phyloP scores from a whole-genome alignment of 768 basidiomycete genomes.

The Leucocoprinus birnbaumii region DNA sequence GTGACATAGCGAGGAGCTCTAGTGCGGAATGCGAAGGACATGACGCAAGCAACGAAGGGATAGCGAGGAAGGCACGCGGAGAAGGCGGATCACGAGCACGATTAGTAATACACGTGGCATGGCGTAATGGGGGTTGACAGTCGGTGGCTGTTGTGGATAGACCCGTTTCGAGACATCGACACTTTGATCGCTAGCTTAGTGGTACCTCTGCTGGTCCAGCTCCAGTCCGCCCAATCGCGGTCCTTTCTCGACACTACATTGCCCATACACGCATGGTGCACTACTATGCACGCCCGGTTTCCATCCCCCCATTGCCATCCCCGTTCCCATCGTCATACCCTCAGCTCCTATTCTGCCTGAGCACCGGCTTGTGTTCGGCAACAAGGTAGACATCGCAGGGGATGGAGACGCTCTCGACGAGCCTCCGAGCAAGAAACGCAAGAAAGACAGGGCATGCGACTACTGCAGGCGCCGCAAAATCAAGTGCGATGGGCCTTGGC shows the following conservation, averaged over 20 bases:
- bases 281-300: conserved; percentile 3
- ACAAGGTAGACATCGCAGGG: neutral
- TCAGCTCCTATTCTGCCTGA: conserved; percentile 6
- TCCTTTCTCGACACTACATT: neutral
- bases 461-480: conserved; percentile 56
- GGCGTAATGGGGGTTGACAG: neutral
- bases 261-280: neutral
- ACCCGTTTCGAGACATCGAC: neutral
- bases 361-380: neutral
- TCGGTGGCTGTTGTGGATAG: neutral
- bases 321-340: conserved; percentile 5
- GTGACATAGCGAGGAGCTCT: neutral
- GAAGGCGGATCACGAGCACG: too few relatives aligned
- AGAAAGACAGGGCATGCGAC: conserved; percentile 57
- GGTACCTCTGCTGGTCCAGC: neutral
- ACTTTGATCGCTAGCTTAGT: neutral
- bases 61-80: too few relatives aligned
- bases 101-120: conserved; percentile 9
- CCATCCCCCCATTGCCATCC: conserved; percentile 2
- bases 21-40: neutral
- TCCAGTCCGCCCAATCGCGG: neutral
- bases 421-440: conserved; percentile 34
- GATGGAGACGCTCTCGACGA: neutral
- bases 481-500: conserved; percentile 57
- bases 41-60: neutral